phyloP scores from a whole-genome alignment of 2,329 filamentous ascomycete species.

The Dactylellina sp. region DNA sequence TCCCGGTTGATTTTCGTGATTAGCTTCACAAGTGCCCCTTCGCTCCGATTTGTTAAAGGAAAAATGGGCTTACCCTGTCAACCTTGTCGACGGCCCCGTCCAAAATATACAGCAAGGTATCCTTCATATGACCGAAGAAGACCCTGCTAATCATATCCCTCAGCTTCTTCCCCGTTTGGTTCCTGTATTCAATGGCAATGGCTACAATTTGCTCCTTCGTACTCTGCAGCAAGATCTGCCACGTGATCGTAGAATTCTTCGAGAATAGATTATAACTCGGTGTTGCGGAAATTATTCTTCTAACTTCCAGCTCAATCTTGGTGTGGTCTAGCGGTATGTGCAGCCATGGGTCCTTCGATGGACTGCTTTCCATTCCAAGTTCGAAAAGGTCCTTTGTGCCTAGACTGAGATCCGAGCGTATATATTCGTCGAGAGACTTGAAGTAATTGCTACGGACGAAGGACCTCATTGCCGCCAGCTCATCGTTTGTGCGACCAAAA shows the following conservation, averaged over 20 bases:
- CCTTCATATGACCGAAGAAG: slow-evolving; percentile 92
- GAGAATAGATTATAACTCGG: slow-evolving; percentile 46
- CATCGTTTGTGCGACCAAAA: slow-evolving; percentile 84
- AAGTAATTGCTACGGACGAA: slow-evolving; percentile 77
- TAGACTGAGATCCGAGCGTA: slow-evolving; percentile 82
- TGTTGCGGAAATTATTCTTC: slow-evolving; percentile 37
- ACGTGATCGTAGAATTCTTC: slow-evolving; percentile 81
- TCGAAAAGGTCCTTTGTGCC: slow-evolving; percentile 88
- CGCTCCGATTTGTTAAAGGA: background rate
- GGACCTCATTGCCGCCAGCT: slow-evolving; percentile 85
- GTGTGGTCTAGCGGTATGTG: background rate
- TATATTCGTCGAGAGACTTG: slow-evolving; percentile 75
- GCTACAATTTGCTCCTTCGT: slow-evolving; percentile 87
- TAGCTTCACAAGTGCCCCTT: background rate
- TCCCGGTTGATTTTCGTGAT: slow-evolving; percentile 8
- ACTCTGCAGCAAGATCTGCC: slow-evolving; percentile 78
- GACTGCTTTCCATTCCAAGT: slow-evolving; percentile 81
- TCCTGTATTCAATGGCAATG: slow-evolving; percentile 79
- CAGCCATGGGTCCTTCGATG: slow-evolving; percentile 66
- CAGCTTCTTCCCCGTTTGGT: slow-evolving; percentile 77
- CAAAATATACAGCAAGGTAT: slow-evolving; percentile 79
- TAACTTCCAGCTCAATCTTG: slow-evolving; percentile 17
- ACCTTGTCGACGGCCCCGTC: slow-evolving; percentile 79
- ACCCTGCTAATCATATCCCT: slow-evolving; percentile 81
- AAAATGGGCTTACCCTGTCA: slow-evolving; percentile 39